A percentile compares a stretch with the other conserved stretches of the same genome.
Evolutionary conservation across 139 green algal genomes (phyloP).

Genomic region (Spirogloea muscicola): DNA sequence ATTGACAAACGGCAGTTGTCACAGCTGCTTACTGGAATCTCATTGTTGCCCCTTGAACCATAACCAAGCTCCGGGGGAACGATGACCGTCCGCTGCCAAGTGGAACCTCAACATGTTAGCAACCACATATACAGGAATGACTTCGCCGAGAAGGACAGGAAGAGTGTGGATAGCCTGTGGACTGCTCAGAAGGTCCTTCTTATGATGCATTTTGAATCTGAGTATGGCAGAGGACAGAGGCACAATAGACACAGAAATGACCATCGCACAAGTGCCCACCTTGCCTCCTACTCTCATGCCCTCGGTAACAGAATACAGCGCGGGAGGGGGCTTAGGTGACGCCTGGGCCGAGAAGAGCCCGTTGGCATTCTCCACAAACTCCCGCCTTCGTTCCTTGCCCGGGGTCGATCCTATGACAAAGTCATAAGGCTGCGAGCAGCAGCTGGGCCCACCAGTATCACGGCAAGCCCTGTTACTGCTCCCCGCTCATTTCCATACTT

Average conservation of each 20-base stretch:
- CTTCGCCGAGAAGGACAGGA: too few relatives aligned
- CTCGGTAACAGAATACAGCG: conserved; percentile 67
- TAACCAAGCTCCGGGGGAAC: conserved; percentile 63
- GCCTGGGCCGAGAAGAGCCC: conserved; percentile 67
- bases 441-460: not conserved
- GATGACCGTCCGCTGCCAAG: conserved; percentile 61
- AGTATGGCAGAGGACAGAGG: too few relatives aligned
- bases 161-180: too few relatives aligned
- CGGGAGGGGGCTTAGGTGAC: conserved; percentile 80
- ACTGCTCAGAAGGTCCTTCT: too few relatives aligned
- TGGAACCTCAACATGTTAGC: not conserved
- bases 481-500: too few relatives aligned
- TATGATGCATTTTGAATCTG: too few relatives aligned
- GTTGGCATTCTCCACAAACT: conserved; percentile 50
- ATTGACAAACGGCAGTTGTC: not conserved
- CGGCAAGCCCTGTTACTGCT: too few relatives aligned
- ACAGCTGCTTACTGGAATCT: conserved; percentile 58
- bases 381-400: conserved; percentile 50
- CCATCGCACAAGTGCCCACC: conserved; percentile 67
- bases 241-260: too few relatives aligned
- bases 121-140: conserved; percentile 9
- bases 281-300: conserved; percentile 86
- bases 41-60: conserved; percentile 58
- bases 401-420: conserved; percentile 67
- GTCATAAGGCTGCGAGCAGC: conserved; percentile 72